Percentiles rank a stretch among this genome's conserved stretches.
Conservation (phyloP, 164 flowering plant species). For the Hamamelis virginiana region DNA sequence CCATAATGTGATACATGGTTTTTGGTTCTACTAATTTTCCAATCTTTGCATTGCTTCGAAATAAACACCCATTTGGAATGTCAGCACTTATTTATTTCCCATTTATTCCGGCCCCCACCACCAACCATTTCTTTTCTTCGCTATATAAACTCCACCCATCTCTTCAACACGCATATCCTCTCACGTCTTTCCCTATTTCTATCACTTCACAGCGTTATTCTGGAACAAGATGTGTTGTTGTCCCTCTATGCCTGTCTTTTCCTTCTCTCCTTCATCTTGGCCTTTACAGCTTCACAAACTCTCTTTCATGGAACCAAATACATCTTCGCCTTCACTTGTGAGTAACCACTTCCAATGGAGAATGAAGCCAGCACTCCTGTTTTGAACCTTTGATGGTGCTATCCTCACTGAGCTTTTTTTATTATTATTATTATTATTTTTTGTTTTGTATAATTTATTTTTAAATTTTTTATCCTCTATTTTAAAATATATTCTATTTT, state of each 20-base stretch:
- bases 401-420: conserved; percentile 30
- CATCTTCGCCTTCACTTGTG: no score
- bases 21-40: no score
- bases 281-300: not conserved
- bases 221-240: not conserved
- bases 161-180: conserved; percentile 3
- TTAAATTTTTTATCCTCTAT: no score
- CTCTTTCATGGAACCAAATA: not conserved
- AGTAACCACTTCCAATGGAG: not conserved
- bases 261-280: conserved; percentile 1
- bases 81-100: conserved; percentile 2
- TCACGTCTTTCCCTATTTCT: conserved; percentile 13
- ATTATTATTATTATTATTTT: conserved; percentile 5
- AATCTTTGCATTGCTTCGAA: no score
- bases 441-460: no score
- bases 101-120: conserved; percentile 24
- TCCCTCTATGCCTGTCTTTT: not conserved
- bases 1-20: no score
- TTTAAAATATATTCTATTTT: no score
- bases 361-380: not conserved
- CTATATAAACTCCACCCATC: conserved; percentile 19
- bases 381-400: conserved; percentile 18
- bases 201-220: conserved; percentile 16
- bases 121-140: not conserved
- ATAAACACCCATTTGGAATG: no score